Evolutionary conservation across 495 filamentous ascomycete genomes (phyloP), one percentile per base, ranked within the genome.

Genomic region (Apiosordaria backusii): DNA sequence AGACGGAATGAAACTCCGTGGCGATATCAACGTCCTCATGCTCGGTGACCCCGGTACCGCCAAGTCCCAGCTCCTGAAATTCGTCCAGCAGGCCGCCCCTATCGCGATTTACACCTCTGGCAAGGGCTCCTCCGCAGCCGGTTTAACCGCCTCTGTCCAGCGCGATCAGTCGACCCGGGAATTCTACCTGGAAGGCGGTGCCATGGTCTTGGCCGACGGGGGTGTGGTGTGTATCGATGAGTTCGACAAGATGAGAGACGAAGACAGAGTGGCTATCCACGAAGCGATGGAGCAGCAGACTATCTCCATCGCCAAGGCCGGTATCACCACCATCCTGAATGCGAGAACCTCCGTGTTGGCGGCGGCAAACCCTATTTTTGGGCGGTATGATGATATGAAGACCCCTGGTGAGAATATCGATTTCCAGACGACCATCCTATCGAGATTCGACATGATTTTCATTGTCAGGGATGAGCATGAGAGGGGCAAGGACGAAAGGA

Each of bases 231-330:
- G 96, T 80, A 99, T 99, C 77, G 96, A 99, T 75, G 96, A 99
- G 78, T 99, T 99, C 76, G 96, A 99, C 81, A 99, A 99, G 82
- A 99, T 99, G 96, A 86, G 96, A 65, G 96, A 99, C 77, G 96
- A 99, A 77, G 96, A 99, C 70, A 87, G 96, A 68, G 96, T 99
- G 22, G 96, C 96, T 9, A 99, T 99, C 77, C 96, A 99, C 83
- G 96, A 99, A 85, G 96, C 96, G 65, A 99, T 99, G 96, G 96
- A 99, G 74, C 96, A 99, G 78, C 96, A 99, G 78, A 99, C 96
- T 6, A 99, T 99, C 65, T 99, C 96, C 10, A 98, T 99, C 72
- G 96, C 96, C 68, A 99, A 99, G 78, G 96, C 96, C 4, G 96
- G 96, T 72, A 98, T 99, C 72, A 99, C 96, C 18, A 99, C 96